Conservation (phyloP, 2,329 filamentous ascomycete species). For the Penicillium aurantiogriseum region DNA sequence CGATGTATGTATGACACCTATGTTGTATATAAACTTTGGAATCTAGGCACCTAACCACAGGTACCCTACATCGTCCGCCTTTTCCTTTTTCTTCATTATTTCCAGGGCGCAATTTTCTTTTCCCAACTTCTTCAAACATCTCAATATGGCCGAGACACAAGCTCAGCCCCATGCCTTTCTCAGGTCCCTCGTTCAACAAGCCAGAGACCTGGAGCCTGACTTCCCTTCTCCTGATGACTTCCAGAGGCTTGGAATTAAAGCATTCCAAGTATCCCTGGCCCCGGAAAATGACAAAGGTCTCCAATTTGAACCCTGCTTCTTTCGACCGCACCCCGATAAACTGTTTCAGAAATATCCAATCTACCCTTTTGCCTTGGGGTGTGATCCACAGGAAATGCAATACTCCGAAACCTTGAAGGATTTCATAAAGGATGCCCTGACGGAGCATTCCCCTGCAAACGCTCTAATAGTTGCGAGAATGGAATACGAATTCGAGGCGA, state of each 20-base stretch:
- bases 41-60: too few relatives aligned
- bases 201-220: neutral
- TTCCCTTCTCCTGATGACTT: neutral
- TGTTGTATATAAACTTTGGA: too few relatives aligned
- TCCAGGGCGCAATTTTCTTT: too few relatives aligned
- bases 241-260: neutral
- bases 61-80: too few relatives aligned
- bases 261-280: neutral
- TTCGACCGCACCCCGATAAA: neutral
- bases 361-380: neutral
- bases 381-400: neutral
- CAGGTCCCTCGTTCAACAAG: neutral
- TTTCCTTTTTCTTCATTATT: too few relatives aligned
- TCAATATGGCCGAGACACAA: neutral
- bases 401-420: neutral
- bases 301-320: neutral
- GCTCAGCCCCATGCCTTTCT: neutral
- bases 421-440: neutral
- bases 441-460: neutral
- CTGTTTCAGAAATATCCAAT: neutral
- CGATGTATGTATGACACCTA: too few relatives aligned
- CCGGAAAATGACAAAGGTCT: neutral
- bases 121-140: neutral
- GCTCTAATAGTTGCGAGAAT: neutral
- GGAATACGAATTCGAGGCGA: neutral